A percentile compares a stretch with the other conserved stretches of the same genome.
Conservation (phyloP, 768 basidiomycete genomes). For the Leccinellum rugosiceps region DNA sequence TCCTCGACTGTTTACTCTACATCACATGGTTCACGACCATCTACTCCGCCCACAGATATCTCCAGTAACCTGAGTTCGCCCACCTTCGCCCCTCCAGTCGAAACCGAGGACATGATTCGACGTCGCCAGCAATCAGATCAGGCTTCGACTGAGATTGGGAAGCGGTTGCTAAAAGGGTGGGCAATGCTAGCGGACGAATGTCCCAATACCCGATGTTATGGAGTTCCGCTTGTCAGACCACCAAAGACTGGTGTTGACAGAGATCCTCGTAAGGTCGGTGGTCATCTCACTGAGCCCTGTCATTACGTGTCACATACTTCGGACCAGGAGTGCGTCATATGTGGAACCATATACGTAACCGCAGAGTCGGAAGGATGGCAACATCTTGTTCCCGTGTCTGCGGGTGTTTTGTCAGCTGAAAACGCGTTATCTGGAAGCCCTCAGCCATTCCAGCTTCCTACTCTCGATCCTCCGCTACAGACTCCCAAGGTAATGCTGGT, state of each 20-base stretch:
- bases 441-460: slow-evolving; percentile 32
- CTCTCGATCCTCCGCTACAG: slow-evolving; percentile 29
- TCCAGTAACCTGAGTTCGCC: slow-evolving; percentile 62
- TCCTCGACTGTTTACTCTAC: slow-evolving; percentile 45
- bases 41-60: slow-evolving; percentile 77
- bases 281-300: background rate
- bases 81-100: slow-evolving; percentile 58
- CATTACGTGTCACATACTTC: slow-evolving; percentile 3
- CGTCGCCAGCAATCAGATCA: slow-evolving; percentile 78
- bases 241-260: slow-evolving; percentile 59
- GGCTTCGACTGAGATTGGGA: slow-evolving; percentile 79
- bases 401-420: slow-evolving; percentile 5
- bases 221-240: slow-evolving; percentile 79
- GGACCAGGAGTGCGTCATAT: slow-evolving; percentile 74
- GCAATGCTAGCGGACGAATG: slow-evolving; percentile 91
- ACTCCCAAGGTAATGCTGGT: slow-evolving; percentile 26
- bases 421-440: background rate
- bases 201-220: slow-evolving; percentile 63
- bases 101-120: slow-evolving; percentile 61
- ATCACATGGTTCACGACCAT: slow-evolving; percentile 56
- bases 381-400: slow-evolving; percentile 35
- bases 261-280: slow-evolving; percentile 62
- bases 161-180: slow-evolving; percentile 76
- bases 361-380: slow-evolving; percentile 54
- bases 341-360: slow-evolving; percentile 56